phyloP scores from a whole-genome alignment of 495 filamentous ascomycete species.

The Neurospora africana region DNA sequence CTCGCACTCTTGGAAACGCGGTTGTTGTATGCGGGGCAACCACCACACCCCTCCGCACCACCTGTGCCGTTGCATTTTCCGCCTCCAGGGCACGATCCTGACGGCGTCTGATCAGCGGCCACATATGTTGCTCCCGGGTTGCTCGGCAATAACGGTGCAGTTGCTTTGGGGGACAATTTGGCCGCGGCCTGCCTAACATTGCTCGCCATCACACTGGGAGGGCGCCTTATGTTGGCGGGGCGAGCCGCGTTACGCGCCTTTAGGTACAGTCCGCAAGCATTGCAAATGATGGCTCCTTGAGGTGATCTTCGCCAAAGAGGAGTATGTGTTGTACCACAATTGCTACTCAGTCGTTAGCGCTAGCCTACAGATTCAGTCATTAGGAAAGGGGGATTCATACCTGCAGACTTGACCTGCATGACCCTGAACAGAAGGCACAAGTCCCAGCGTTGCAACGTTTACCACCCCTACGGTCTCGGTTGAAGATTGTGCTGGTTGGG shows the following conservation, averaged over 20 bases:
- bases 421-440: slow-evolving; percentile 7
- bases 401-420: slow-evolving; percentile 46
- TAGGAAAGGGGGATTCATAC: slow-evolving; percentile 20
- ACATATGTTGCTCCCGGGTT: slow-evolving; percentile 64
- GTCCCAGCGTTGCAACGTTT: neutral
- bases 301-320: slow-evolving; percentile 93
- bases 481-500: slow-evolving; percentile 5
- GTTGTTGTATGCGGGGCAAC: slow-evolving; percentile 96
- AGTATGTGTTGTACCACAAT: slow-evolving; percentile 87
- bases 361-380: neutral
- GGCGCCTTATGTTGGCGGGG: slow-evolving; percentile 77
- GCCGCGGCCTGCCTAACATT: slow-evolving; percentile 26
- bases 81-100: slow-evolving; percentile 89
- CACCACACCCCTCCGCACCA: slow-evolving; percentile 89
- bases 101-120: slow-evolving; percentile 55
- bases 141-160: slow-evolving; percentile 22
- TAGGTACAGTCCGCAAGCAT: slow-evolving; percentile 90
- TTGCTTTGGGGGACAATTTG: slow-evolving; percentile 23
- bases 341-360: slow-evolving; percentile 45
- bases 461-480: neutral
- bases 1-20: slow-evolving; percentile 80
- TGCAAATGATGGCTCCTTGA: slow-evolving; percentile 89
- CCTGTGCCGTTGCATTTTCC: slow-evolving; percentile 95
- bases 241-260: slow-evolving; percentile 87
- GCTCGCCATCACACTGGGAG: slow-evolving; percentile 33